Conservation (phyloP, 345 rosid genomes). For the Hibiscus tridactylites region DNA sequence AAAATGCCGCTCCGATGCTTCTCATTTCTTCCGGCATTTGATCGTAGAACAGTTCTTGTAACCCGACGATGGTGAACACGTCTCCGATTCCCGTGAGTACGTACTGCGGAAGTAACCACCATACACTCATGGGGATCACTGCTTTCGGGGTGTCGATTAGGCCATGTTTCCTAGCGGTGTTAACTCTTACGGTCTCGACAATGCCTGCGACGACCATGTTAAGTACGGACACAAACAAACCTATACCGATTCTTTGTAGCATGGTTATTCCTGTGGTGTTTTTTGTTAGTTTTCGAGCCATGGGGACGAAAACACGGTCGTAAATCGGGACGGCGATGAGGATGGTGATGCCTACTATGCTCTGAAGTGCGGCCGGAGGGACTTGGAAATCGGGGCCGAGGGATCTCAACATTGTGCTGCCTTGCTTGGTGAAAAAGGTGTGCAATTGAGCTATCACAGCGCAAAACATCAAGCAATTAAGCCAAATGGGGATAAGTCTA, state of each 20-base stretch:
- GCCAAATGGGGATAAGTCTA: slow-evolving; percentile 70
- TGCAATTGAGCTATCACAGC: slow-evolving; percentile 53
- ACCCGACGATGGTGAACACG: slow-evolving; percentile 66
- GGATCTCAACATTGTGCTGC: slow-evolving; percentile 52
- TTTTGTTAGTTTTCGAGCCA: slow-evolving; percentile 45
- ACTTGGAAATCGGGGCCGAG: slow-evolving; percentile 48
- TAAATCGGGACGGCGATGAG: slow-evolving; percentile 50
- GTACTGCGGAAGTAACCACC: slow-evolving; percentile 87
- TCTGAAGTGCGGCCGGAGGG: slow-evolving; percentile 79
- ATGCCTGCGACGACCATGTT: slow-evolving; percentile 53
- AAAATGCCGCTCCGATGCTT: slow-evolving; percentile 79
- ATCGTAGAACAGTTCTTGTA: slow-evolving; percentile 83
- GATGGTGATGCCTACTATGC: slow-evolving; percentile 62
- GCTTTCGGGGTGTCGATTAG: slow-evolving; percentile 46
- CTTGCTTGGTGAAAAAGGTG: slow-evolving; percentile 85
- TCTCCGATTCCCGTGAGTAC: slow-evolving; percentile 51
- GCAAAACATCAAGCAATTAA: slow-evolving; percentile 67
- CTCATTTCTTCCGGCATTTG: slow-evolving; percentile 78
- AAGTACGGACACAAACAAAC: slow-evolving; percentile 53
- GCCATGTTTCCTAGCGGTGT: slow-evolving; percentile 43
- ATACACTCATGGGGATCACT: slow-evolving; percentile 54
- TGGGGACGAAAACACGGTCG: slow-evolving; percentile 61
- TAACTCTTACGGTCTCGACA: slow-evolving; percentile 59
- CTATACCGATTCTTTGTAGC: slow-evolving; percentile 76
- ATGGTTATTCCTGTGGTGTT: slow-evolving; percentile 65